Base-by-base conservation (phyloP, 1,139 yeast genomes). In the Blastobotrys aristatus region DNA sequence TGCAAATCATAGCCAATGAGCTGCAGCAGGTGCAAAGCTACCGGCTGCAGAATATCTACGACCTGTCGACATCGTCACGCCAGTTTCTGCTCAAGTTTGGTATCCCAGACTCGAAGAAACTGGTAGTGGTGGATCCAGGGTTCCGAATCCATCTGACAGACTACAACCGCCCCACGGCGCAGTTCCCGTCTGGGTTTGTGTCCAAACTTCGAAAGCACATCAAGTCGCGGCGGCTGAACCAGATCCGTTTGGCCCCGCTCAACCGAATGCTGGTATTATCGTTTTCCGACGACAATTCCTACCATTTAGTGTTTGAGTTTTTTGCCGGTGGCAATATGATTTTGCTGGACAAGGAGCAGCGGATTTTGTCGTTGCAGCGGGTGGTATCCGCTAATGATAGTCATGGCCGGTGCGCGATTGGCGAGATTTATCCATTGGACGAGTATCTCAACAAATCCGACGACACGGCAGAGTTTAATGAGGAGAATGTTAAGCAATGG, bases 321-420 rank as follows among this genome's bases (percentile, higher is more conserved):
- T 90, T 89, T 69, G 87, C 96, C 61, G 96, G 96, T 2, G 98
- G 98, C 32, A 92, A 92, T 61, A 79, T 92, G 50, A 70, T 92
- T 27, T 71, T 92, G 21, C 71, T 90, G 54, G 95, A 90, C 62
- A 76, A 79, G 32, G 75, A 82, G 27, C 67, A 72, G 55, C 81
- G 77, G 60, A 89, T 89, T 43, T 59, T 89, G 58, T 74, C 94
- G 0, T 69, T 90, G 31, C 90, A 84, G 63, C 77, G 97, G 65
- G 71, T 83, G 32, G 96, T 88, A 2, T 77, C 78, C 39, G 95
- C 85, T 16, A 58, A 55, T 20, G 63, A 59, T 2, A 54, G 49
- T 17, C 61, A 58, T 40, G 17, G 51, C 3, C 35, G 60, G 37
- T 57, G 58, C 59, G 85, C 88, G 0, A 90, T 86, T 22, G 90